Base-by-base conservation (phyloP, 2,329 filamentous ascomycete genomes). In the Cladobotryum protrusum region DNA sequence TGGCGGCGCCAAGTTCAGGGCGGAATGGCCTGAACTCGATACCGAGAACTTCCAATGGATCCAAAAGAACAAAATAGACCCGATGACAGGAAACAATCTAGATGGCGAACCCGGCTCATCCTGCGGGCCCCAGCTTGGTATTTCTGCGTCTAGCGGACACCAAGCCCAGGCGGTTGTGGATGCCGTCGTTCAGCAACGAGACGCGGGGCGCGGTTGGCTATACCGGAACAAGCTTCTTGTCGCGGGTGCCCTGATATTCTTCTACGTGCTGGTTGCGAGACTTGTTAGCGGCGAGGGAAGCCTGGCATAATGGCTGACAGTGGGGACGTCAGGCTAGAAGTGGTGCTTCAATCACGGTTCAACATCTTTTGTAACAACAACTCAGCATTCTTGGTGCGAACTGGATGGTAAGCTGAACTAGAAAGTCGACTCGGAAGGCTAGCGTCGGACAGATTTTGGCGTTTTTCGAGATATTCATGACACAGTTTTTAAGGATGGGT, bases 31-130 rank as follows among this genome's bases (percentile, higher is more conserved):
- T 14, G 92, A 96, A 43, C 63, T 95, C 18, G 90, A 99, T 64
- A 74, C 79, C 55, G 88, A 93, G 73, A 99, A 99, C 65, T 88
- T 86, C 83, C 83, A 82, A 61, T 96, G 89, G 89, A 95, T 99
- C 77, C 82, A 82, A 63, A 83, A 89, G 63, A 82, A 88, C 63
- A 82, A 83, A 57, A 83, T 99, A 58, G 89, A 99, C 67, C 72
- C 79, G 5, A 72, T 74, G 9, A 96, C 89, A 0, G 93, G 93
- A 1, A 78, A 79, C 54, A 76, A 79, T 15, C 52, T 64, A 35
- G 68, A 68, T 18, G 62, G 58, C 34, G 72, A 81, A n/a, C 76
- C 76, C 3, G 74, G 81, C 29, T 64, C 69, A 11, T 74, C 72
- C 1, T 78, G 77, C 62, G 74, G 72, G 13, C 77, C 71, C 46